These are phyloP conservation scores for Phytophthora sp. DNA, from an alignment of 352 stramenopile genomes.

Conservation along the genomic window DNA sequence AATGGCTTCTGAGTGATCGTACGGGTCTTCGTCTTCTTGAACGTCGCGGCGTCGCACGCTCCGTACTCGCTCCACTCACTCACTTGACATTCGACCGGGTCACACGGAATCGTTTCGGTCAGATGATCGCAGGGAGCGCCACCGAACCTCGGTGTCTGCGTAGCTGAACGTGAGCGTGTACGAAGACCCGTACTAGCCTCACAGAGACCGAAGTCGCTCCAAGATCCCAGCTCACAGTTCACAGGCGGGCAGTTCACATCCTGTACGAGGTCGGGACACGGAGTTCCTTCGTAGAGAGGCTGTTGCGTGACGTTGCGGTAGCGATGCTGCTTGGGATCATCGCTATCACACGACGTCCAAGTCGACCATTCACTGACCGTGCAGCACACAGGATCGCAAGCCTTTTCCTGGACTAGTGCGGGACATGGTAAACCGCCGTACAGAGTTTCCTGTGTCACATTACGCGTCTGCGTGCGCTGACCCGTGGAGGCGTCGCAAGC, in stretches of 20 bases:
- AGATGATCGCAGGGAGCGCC: conserved; percentile 43
- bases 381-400: conserved; percentile 56
- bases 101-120: conserved; percentile 45
- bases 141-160: conserved; percentile 29
- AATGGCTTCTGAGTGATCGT: conserved; percentile 36
- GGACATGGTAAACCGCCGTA: conserved; percentile 53
- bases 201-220: conserved; percentile 53
- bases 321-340: conserved; percentile 49
- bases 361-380: conserved; percentile 44
- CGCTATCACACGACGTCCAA: conserved; percentile 62
- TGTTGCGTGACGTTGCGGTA: conserved; percentile 41
- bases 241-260: conserved; percentile 47
- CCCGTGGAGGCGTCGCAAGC: conserved; percentile 49
- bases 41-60: conserved; percentile 48
- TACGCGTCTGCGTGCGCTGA: conserved; percentile 42
- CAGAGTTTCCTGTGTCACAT: conserved; percentile 31
- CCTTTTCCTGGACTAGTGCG: conserved; percentile 44
- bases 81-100: conserved; percentile 54
- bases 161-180: conserved; percentile 43
- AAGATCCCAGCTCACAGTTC: conserved; percentile 47
- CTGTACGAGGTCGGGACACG: conserved; percentile 46
- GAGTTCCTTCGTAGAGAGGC: conserved; percentile 39
- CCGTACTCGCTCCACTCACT: conserved; percentile 51
- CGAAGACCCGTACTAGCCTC: conserved; percentile 45
- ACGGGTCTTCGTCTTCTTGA: conserved; percentile 55